Conservation (phyloP, 257 asterid species). For the Avicennia marina region DNA sequence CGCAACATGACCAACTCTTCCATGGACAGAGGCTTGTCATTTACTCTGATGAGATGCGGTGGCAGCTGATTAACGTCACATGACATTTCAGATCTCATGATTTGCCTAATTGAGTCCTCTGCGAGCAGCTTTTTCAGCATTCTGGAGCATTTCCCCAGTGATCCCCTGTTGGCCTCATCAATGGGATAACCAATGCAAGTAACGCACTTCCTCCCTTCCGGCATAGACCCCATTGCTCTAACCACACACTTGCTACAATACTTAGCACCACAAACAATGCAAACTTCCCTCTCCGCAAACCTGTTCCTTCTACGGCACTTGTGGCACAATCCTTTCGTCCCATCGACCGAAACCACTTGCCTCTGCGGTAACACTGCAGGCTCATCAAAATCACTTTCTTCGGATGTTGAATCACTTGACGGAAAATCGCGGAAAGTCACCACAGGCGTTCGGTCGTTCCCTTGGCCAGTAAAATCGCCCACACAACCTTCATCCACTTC, state of each 20-base stretch:
- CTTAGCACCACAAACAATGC: conserved; percentile 79
- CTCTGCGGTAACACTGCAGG: conserved; percentile 22
- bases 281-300: conserved; percentile 56
- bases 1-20: conserved; percentile 56
- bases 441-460: conserved; percentile 26
- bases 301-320: conserved; percentile 51
- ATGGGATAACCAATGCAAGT: conserved; percentile 54
- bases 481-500: conserved; percentile 23
- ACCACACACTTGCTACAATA: conserved; percentile 71
- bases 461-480: conserved; percentile 31
- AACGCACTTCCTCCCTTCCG: conserved; percentile 88
- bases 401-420: conserved; percentile 24
- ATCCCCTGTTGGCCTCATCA: conserved; percentile 54
- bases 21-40: conserved; percentile 46
- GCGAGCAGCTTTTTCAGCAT: conserved; percentile 54
- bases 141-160: conserved; percentile 68
- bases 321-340: conserved; percentile 57
- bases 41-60: conserved; percentile 52
- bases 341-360: conserved; percentile 34
- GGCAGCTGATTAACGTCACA: conserved; percentile 72
- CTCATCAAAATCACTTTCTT: conserved; percentile 31
- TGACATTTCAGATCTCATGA: conserved; percentile 50
- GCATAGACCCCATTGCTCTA: conserved; percentile 97
- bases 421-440: conserved; percentile 46
- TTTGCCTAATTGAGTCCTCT: conserved; percentile 34